A percentile compares a stretch with the other conserved stretches of the same genome.
Evolutionary conservation across 192 early-diverging fungal genomes (phyloP).

Genomic region (Backusella macrospora): DNA sequence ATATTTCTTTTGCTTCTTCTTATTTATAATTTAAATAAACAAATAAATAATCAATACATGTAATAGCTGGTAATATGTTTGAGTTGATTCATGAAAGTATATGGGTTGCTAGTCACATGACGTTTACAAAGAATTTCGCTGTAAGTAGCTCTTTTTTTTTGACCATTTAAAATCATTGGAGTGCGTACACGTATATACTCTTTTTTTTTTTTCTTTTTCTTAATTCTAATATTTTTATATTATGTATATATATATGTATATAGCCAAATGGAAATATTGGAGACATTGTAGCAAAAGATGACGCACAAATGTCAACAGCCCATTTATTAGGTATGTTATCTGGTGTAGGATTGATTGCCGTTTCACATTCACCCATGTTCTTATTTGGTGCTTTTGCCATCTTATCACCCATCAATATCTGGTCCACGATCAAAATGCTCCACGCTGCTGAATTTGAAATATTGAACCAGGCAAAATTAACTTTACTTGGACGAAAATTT

Average conservation of each 20-base stretch:
- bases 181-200: too few species aligned
- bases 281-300: conserved; percentile 74
- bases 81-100: conserved; percentile 67
- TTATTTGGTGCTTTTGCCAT: conserved; percentile 57
- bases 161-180: too few species aligned
- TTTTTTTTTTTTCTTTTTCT: background rate
- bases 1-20: background rate
- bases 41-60: background rate
- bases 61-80: conserved; percentile 56
- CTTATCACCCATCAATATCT: conserved; percentile 60
- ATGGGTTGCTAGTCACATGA: conserved; percentile 71
- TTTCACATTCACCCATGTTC: conserved; percentile 59
- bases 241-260: conserved; percentile 1
- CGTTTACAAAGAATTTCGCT: conserved; percentile 70
- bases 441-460: conserved; percentile 67
- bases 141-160: conserved; percentile 29
- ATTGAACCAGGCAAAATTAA: conserved; percentile 62
- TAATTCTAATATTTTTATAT: background rate
- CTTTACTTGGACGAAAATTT: conserved; percentile 52
- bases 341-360: conserved; percentile 57
- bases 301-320: conserved; percentile 69
- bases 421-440: conserved; percentile 53
- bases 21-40: background rate
- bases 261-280: conserved; percentile 69
- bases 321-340: conserved; percentile 63